Conservation (phyloP, 2,329 filamentous ascomycete genomes). For the Monosporascus sp. region DNA sequence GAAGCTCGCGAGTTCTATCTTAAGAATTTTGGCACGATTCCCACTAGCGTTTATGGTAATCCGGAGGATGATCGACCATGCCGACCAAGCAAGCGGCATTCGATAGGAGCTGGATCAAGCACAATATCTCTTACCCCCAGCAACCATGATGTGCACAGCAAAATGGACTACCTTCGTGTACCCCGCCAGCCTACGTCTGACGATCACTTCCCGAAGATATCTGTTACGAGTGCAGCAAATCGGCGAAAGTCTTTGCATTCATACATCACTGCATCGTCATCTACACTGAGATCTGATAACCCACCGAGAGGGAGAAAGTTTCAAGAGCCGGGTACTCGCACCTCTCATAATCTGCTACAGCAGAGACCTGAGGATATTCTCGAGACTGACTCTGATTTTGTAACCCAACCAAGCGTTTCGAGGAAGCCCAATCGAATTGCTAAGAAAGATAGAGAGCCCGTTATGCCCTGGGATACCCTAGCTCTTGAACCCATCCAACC, state of each 20-base stretch:
- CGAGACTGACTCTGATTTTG: background rate
- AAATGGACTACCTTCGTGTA: slow-evolving; percentile 7
- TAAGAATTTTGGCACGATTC: slow-evolving; percentile 4
- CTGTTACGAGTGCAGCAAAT: slow-evolving; percentile 1
- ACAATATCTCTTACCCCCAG: slow-evolving; percentile 12
- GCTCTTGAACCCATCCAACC: slow-evolving; percentile 2
- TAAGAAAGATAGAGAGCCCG: background rate
- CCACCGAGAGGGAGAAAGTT: slow-evolving; percentile 5
- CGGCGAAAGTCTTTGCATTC: slow-evolving; percentile 24
- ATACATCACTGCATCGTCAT: slow-evolving; percentile 10
- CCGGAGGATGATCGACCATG: slow-evolving; percentile 8
- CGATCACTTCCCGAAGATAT: slow-evolving; percentile 9
- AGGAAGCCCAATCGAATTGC: slow-evolving; percentile 5
- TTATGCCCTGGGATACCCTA: slow-evolving; percentile 1
- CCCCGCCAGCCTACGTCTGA: background rate
- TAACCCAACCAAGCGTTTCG: background rate
- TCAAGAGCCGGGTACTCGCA: slow-evolving; percentile 7
- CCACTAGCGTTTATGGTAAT: slow-evolving; percentile 9
- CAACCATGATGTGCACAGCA: slow-evolving; percentile 7
- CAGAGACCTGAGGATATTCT: background rate
- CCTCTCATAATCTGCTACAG: slow-evolving; percentile 17
- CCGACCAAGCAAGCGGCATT: slow-evolving; percentile 16
- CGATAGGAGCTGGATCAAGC: slow-evolving; percentile 17
- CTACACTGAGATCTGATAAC: slow-evolving; percentile 8
- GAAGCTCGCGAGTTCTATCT: slow-evolving; percentile 33